Conservation (phyloP, 2,329 filamentous ascomycete species). For the Xylaria sp. region DNA sequence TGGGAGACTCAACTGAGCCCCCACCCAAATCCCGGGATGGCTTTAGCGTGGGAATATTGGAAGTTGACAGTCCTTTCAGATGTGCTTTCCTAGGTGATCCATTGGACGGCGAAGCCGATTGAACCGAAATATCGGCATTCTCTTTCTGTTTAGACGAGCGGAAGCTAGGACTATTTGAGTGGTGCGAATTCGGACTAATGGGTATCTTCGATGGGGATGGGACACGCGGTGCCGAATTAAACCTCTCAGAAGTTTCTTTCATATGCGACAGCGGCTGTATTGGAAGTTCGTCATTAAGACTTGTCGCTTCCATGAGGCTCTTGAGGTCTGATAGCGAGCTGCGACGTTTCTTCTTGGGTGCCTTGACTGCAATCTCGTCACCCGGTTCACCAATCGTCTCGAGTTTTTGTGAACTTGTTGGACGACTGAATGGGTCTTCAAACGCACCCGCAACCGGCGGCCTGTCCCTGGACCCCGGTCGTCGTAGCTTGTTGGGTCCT, state of each 20-base stretch:
- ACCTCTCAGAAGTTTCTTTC: constrained; percentile 61
- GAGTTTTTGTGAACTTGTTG: constrained; percentile 62
- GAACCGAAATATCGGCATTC: constrained; percentile 43
- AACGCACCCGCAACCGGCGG: constrained; percentile 67
- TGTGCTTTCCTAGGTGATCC: constrained; percentile 43
- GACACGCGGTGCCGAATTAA: constrained; percentile 58
- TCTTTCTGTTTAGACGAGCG: constrained; percentile 56
- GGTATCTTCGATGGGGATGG: constrained; percentile 58
- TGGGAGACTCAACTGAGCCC: constrained; percentile 37
- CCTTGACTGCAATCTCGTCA: constrained; percentile 47
- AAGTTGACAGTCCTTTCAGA: constrained; percentile 57
- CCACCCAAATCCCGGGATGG: constrained; percentile 44
- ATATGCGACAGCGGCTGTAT: constrained; percentile 58
- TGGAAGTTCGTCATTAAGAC: constrained; percentile 50
- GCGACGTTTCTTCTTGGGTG: constrained; percentile 78
- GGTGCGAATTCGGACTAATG: constrained; percentile 52
- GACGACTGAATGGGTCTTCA: constrained; percentile 59
- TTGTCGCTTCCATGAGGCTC: constrained; percentile 67
- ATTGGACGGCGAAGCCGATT: constrained; percentile 27
- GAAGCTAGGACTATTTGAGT: constrained; percentile 41
- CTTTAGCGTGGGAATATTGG: constrained; percentile 60
- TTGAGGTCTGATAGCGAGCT: constrained; percentile 91
- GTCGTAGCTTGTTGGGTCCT: constrained; percentile 56
- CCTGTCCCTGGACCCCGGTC: constrained; percentile 63
- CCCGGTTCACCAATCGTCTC: constrained; percentile 66